Evolutionary conservation across 495 filamentous ascomycete species (phyloP).

Genomic region (Glarea lozoyensis): DNA sequence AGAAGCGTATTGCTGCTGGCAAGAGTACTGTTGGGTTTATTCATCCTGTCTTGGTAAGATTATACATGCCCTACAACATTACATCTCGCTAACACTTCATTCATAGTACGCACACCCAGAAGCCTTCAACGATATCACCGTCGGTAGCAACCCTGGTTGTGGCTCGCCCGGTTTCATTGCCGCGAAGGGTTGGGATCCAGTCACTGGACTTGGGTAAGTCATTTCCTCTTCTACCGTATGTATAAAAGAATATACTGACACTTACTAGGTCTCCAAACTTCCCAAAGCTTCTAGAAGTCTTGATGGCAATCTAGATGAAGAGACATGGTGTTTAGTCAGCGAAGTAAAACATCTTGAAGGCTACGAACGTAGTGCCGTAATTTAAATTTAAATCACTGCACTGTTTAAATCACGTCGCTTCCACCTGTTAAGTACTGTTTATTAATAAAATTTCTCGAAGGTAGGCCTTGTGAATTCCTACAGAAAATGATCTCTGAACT

Average conservation of each 20-base stretch:
- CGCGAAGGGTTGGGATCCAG: slow-evolving; percentile 39
- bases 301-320: too few species aligned
- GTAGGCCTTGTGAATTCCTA: too few species aligned
- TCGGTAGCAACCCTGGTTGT: slow-evolving; percentile 38
- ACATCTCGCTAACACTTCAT: neutral
- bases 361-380: too few species aligned
- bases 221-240: neutral
- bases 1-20: slow-evolving; percentile 44
- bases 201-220: slow-evolving; percentile 34
- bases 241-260: neutral
- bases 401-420: too few species aligned
- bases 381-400: too few species aligned
- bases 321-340: too few species aligned
- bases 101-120: slow-evolving; percentile 27
- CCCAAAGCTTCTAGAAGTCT: slow-evolving; percentile 16
- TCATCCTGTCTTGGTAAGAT: slow-evolving; percentile 35
- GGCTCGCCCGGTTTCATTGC: slow-evolving; percentile 38
- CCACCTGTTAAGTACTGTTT: too few species aligned
- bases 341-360: too few species aligned
- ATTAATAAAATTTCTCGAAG: too few species aligned
- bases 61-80: neutral
- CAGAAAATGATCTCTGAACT: too few species aligned
- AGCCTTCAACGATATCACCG: slow-evolving; percentile 38
- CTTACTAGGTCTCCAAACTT: slow-evolving; percentile 17
- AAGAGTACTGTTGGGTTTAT: slow-evolving; percentile 50